phyloP scores from a whole-genome alignment of 805 yeast genomes.

The Sugiyamaella boreocaroliniensis region DNA sequence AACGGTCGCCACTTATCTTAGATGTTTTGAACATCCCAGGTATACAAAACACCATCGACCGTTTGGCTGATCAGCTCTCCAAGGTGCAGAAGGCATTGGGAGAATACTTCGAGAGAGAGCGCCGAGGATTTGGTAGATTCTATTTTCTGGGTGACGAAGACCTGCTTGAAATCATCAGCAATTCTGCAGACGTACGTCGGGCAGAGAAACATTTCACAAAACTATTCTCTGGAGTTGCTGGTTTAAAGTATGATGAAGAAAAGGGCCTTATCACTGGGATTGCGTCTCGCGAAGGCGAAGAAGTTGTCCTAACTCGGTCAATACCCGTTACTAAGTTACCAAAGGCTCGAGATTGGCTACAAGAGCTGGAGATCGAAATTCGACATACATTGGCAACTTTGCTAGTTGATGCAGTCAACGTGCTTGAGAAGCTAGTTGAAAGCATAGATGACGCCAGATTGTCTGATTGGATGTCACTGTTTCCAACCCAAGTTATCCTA shows the following conservation, averaged over 20 bases:
- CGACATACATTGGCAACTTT: constrained; percentile 41
- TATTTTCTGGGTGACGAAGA: constrained; percentile 91
- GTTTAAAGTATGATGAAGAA: constrained; percentile 35
- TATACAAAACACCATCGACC: constrained; percentile 40
- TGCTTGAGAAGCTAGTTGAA: constrained; percentile 17
- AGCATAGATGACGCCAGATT: constrained; percentile 16
- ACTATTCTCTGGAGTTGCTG: constrained; percentile 61
- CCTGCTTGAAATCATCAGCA: constrained; percentile 73
- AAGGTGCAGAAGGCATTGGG: constrained; percentile 59
- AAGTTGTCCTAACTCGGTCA: constrained; percentile 32
- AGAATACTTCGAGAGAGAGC: constrained; percentile 73
- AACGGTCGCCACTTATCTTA: constrained; percentile 44
- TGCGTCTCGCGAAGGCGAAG: constrained; percentile 62
- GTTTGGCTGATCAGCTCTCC: constrained; percentile 48
- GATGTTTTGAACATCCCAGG: constrained; percentile 51
- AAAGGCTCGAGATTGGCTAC: constrained; percentile 56
- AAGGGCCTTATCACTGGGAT: constrained; percentile 40
- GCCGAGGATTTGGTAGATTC: constrained; percentile 71
- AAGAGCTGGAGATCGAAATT: constrained; percentile 48
- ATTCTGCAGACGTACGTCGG: constrained; percentile 39
- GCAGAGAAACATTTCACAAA: constrained; percentile 58
- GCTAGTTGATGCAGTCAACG: constrained; percentile 30
- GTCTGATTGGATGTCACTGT: constrained; percentile 32
- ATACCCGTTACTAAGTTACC: constrained; percentile 40
- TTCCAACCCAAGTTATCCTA: constrained; percentile 51